Percentiles rank a stretch among this genome's conserved stretches.
These are phyloP conservation scores for Candida lessepsii DNA, from an alignment of 805 yeast genomes.

Conservation along the genomic window DNA sequence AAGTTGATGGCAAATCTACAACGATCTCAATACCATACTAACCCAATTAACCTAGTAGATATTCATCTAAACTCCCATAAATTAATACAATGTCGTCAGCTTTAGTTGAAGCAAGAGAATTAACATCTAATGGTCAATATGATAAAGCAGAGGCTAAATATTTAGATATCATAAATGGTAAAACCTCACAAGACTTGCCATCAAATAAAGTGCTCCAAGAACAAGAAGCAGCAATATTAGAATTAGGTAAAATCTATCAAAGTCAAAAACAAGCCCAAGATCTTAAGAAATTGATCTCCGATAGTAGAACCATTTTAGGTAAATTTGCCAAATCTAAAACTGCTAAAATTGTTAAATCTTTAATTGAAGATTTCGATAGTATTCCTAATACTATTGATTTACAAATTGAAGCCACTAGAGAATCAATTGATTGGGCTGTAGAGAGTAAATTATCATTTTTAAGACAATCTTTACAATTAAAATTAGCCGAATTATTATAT, in stretches of 20 bases:
- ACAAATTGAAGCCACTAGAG: constrained; percentile 72
- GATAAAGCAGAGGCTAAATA: constrained; percentile 62
- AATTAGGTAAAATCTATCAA: constrained; percentile 72
- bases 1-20: no score
- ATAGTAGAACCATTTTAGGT: constrained; percentile 69
- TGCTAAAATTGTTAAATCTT: constrained; percentile 79
- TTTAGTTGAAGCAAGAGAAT: constrained; percentile 61
- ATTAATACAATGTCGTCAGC: background rate
- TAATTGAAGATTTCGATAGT: constrained; percentile 74
- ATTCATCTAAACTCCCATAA: background rate
- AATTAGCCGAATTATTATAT: constrained; percentile 74
- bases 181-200: constrained; percentile 12
- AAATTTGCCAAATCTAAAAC: constrained; percentile 90
- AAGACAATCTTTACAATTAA: constrained; percentile 83
- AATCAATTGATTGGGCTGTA: constrained; percentile 84
- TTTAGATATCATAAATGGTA: constrained; percentile 36
- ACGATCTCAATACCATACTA: no score
- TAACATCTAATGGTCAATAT: constrained; percentile 48
- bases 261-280: constrained; percentile 45
- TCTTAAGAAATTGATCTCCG: constrained; percentile 60
- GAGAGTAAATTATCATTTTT: constrained; percentile 81
- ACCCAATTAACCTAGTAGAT: no score
- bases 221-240: constrained; percentile 68
- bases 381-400: constrained; percentile 62
- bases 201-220: constrained; percentile 32